Evolutionary conservation across 2,329 filamentous ascomycete genomes (phyloP).

Genomic region (Fusarium tjaetaba): DNA sequence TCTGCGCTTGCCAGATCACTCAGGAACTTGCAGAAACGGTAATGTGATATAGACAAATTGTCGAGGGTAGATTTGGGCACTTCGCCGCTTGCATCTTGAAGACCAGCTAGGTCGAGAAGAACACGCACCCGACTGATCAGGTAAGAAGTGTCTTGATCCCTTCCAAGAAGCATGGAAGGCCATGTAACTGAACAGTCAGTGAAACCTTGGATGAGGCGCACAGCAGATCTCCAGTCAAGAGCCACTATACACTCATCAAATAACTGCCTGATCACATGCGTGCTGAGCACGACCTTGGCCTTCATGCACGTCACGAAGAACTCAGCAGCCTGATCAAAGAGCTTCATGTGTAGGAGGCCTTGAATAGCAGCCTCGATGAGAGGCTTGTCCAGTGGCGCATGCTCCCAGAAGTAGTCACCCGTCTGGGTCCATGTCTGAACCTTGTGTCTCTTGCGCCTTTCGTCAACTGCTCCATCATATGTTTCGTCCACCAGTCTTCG

Average conservation of each 20-base stretch:
- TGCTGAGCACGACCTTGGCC: slow-evolving; percentile 47
- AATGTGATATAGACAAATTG: slow-evolving; percentile 43
- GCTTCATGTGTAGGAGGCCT: slow-evolving; percentile 59
- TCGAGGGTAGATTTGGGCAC: slow-evolving; percentile 27
- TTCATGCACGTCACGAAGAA: slow-evolving; percentile 55
- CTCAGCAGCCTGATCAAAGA: slow-evolving; percentile 55
- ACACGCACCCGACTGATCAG: slow-evolving; percentile 47
- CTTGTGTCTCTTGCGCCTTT: slow-evolving; percentile 41
- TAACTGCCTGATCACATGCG: slow-evolving; percentile 49
- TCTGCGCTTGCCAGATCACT: slow-evolving; percentile 31
- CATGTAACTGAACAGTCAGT: slow-evolving; percentile 41
- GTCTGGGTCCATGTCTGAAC: slow-evolving; percentile 37
- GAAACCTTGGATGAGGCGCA: slow-evolving; percentile 47
- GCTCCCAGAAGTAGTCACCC: slow-evolving; percentile 53
- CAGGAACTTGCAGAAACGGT: slow-evolving; percentile 38
- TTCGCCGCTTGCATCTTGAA: slow-evolving; percentile 19
- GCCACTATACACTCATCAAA: slow-evolving; percentile 55
- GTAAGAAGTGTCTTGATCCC: slow-evolving; percentile 36
- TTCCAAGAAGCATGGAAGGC: slow-evolving; percentile 38
- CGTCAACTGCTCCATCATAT: slow-evolving; percentile 40
- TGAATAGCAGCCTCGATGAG: slow-evolving; percentile 59
- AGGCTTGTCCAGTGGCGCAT: slow-evolving; percentile 50
- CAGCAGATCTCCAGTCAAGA: slow-evolving; percentile 53
- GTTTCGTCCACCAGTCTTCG: slow-evolving; percentile 49
- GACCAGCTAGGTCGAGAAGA: slow-evolving; percentile 51